These are phyloP conservation scores for Boletus tomentosulus DNA, from an alignment of 768 basidiomycete species.

Conservation along the genomic window DNA sequence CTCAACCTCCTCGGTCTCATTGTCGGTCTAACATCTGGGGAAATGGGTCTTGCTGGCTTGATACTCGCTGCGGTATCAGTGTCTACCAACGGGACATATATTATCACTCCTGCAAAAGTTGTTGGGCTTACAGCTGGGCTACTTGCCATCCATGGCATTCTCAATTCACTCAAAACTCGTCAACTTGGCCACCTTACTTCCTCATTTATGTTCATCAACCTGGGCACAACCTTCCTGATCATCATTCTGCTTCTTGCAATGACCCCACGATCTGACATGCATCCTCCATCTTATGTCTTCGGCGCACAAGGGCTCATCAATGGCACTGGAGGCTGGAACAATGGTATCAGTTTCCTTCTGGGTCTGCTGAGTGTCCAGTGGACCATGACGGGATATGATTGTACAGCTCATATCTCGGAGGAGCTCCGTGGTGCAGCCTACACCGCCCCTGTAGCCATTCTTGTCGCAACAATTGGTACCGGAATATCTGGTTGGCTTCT, in stretches of 20 bases:
- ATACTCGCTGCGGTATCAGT: conserved; percentile 27
- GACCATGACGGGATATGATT: conserved; percentile 38
- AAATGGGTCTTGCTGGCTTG: conserved; percentile 35
- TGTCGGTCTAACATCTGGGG: conserved; percentile 30
- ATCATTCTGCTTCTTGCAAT: conserved; percentile 40
- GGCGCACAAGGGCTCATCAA: conserved; percentile 38
- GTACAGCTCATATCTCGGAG: conserved; percentile 31
- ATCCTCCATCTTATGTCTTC: conserved; percentile 53
- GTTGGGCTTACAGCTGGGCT: conserved; percentile 40
- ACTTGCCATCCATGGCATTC: conserved; percentile 37
- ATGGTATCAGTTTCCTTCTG: conserved; percentile 42
- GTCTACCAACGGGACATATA: conserved; percentile 30
- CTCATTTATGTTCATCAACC: conserved; percentile 44
- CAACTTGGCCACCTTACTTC: conserved; percentile 31
- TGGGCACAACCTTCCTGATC: conserved; percentile 39
- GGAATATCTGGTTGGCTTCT: conserved; percentile 58
- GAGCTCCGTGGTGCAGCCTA: conserved; percentile 52
- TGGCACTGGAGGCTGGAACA: conserved; percentile 39
- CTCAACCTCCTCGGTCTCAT: conserved; percentile 27
- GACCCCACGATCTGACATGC: conserved; percentile 50
- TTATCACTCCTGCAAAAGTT: conserved; percentile 37
- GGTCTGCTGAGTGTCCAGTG: conserved; percentile 46
- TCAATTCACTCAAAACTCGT: conserved; percentile 43
- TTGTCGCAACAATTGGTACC: conserved; percentile 44
- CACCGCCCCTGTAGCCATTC: conserved; percentile 41